Evolutionary conservation across 2,329 filamentous ascomycete genomes (phyloP), one percentile per base, ranked within the genome.

Genomic region (Aspergillus sp.): DNA sequence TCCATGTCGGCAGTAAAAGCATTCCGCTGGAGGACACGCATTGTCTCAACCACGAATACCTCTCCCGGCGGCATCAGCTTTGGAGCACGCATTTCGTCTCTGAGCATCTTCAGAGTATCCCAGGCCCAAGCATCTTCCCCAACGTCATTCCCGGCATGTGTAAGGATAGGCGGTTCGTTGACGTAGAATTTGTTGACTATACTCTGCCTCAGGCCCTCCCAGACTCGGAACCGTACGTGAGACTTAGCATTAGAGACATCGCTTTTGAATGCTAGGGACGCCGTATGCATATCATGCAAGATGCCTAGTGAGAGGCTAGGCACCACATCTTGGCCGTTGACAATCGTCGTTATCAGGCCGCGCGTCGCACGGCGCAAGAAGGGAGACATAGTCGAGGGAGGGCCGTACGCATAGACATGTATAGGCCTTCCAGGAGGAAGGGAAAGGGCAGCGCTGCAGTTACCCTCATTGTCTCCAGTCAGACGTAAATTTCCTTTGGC

Each of bases 371-470:
- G 84, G 44, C 89, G 85, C 7, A 93, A 81, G 2, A 87, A 84
- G 0, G 88, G 82, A 0, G 88, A 90, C 83, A 92, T 86, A 13
- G 88, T 89, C 0, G 88, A 85, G 0, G 90, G 89, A 1, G 90
- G 87, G 0, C 90, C 90, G 71, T 92, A 93, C 6, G 90, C 88
- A 71, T 91, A 93, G 11, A 92, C 90, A 67, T 93, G 90, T 19
- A 92, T 89, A 3, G 88, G 87, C 0, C 90, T 84, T 15, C 87
- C 86, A 0, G 87, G 68, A 0, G 90, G 90, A 0, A 92, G 81
- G 17, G 80, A 82, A 32, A 86, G 75, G 27, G 65, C 58, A 53
- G 66, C 61, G 7, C 59, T 57, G 10, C 47, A 60, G 57, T 63
- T 60, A 64, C 60, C 68, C 55, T 70, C 66, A 56, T 54, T 64